A percentile compares a stretch with the other conserved stretches of the same genome.
Conservation (phyloP, 441 rosid genomes). For the Syzygium syzygioides region DNA sequence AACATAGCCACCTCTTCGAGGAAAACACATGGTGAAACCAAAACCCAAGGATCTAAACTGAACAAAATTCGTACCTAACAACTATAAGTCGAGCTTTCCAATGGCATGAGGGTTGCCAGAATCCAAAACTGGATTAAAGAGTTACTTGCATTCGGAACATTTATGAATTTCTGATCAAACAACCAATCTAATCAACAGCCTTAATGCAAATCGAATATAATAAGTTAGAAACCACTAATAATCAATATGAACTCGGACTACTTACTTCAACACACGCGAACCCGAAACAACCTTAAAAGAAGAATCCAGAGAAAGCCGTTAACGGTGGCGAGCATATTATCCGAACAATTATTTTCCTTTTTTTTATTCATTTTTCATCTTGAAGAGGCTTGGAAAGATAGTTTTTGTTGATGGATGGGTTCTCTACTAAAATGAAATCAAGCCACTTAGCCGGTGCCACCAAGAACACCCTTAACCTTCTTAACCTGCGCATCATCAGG, state of each 20-base stretch:
- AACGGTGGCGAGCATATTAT: background rate
- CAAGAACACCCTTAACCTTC: too few species aligned
- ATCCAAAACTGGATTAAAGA: background rate
- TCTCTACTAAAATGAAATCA: background rate
- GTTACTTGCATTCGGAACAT: background rate
- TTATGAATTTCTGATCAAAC: background rate
- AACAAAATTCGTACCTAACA: background rate
- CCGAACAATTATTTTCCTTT: background rate
- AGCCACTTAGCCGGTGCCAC: too few species aligned
- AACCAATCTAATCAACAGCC: background rate
- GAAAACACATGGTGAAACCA: background rate
- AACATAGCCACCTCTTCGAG: background rate
- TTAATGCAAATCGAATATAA: background rate
- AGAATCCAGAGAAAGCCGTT: background rate
- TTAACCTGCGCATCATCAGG: too few species aligned
- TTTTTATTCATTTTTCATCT: too few species aligned
- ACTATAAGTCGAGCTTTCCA: background rate
- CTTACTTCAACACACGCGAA: background rate
- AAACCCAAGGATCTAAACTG: background rate
- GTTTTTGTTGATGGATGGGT: background rate
- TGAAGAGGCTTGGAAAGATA: too few species aligned
- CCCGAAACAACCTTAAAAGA: background rate
- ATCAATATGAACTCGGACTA: background rate
- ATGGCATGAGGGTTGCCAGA: background rate
- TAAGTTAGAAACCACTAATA: background rate